phyloP scores from a whole-genome alignment of 2,329 filamentous ascomycete genomes.

The Trichoderma guizhouense region DNA sequence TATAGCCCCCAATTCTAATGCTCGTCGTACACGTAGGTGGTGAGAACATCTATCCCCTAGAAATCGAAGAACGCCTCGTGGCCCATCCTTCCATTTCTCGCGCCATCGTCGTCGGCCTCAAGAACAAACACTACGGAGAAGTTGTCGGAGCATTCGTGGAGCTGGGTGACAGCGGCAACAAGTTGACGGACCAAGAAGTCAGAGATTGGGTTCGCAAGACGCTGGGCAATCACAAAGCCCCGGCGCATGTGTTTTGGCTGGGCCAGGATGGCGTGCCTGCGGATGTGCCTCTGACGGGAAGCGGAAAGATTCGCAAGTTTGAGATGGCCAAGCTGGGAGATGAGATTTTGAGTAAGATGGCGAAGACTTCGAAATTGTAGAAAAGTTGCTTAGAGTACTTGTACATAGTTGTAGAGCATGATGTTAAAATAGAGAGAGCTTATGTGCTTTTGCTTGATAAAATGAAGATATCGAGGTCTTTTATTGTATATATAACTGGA shows the following conservation, averaged over 20 bases:
- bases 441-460: not conserved
- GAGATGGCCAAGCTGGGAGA: constrained; percentile 57
- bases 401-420: not conserved
- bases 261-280: constrained; percentile 57
- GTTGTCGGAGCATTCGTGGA: constrained; percentile 65
- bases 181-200: constrained; percentile 53
- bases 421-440: not conserved
- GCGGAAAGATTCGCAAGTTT: constrained; percentile 68
- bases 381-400: not conserved
- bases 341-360: constrained; percentile 49
- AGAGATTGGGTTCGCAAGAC: constrained; percentile 59
- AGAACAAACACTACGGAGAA: constrained; percentile 69
- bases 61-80: constrained; percentile 71
- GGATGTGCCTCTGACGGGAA: constrained; percentile 63
- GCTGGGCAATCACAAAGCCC: constrained; percentile 66
- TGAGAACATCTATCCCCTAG: constrained; percentile 71
- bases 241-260: constrained; percentile 72
- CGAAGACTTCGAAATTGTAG: constrained; percentile 46
- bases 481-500: not conserved
- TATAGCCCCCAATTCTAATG: not conserved
- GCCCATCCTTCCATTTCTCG: constrained; percentile 58
- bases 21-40: constrained; percentile 45
- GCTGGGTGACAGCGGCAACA: constrained; percentile 32
- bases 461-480: not conserved
- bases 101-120: constrained; percentile 68